Evolutionary conservation across 805 yeast species (phyloP), one percentile per base, ranked within the genome.

Genomic region (Yarrowia osloensis): DNA sequence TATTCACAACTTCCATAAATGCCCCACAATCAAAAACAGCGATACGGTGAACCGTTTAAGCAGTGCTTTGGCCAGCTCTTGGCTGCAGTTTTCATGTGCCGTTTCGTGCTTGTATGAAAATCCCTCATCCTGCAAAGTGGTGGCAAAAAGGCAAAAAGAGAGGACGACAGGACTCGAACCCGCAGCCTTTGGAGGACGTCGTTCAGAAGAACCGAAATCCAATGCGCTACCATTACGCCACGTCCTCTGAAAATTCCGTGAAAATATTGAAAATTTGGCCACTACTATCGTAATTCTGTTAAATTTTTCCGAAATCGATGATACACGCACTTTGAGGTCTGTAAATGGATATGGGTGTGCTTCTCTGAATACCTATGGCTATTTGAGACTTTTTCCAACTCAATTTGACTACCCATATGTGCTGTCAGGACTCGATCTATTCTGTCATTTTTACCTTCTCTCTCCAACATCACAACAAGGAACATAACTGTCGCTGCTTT

Each of bases 121-220:
- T 50, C 37, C 55, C 55, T 50, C 55, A 47, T 28, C 22, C 8
- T 3, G 49, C 49, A 44, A 44, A 11, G 4, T 33, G 37, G 37
- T 12, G 37, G 2, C 37, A 33, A 33, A 15, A 15, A 21, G 17
- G 4, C n/a, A 28, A 49, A 50, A 50, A 50, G 11, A 50, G 55
- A 50, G 55, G 55, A 50, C 55, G 55, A 50, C 55, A 50, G 55
- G 55, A 50, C 55, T 50, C 54, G 54, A 47, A 47, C 54, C 54
- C 54, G 54, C 54, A 47, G 54, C 54, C 54, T 47, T 47, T 47
- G 54, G 54, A 47, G 54, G 54, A 47, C 54, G 54, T 47, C 54
- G 54, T 47, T 47, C 54, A 47, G 54, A 29, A 47, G 54, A 47
- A 47, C 54, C 54, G 54, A 47, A 47, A 47, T 47, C 54, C 54